phyloP scores from a whole-genome alignment of 2,329 filamentous ascomycete species.

The Graphilbum fragrans region DNA sequence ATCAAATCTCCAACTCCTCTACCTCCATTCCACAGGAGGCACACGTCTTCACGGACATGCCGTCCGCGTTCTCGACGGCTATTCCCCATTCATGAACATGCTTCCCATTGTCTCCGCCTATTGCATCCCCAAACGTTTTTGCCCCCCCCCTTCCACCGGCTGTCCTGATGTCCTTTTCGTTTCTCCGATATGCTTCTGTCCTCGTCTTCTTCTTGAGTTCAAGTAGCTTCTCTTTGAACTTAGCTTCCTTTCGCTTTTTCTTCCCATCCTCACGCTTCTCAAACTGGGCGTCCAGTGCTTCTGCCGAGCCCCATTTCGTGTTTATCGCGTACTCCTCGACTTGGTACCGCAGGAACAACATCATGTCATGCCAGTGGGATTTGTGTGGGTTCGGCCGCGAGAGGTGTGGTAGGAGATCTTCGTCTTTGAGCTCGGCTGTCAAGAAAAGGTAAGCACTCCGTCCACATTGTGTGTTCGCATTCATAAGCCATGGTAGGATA shows the following conservation, averaged over 20 bases:
- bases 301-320: conserved; percentile 81
- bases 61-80: conserved; percentile 55
- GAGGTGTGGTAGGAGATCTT: conserved; percentile 74
- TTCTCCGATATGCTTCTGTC: conserved; percentile 76
- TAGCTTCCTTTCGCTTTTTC: conserved; percentile 77
- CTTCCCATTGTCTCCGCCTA: conserved; percentile 52
- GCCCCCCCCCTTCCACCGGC: conserved; percentile 25
- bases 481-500: conserved; percentile 11
- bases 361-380: conserved; percentile 96
- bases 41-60: conserved; percentile 72
- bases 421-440: conserved; percentile 77
- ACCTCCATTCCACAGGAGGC: conserved; percentile 67
- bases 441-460: background rate
- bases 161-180: conserved; percentile 36
- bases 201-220: conserved; percentile 89
- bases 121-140: conserved; percentile 62
- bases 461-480: background rate
- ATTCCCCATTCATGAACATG: conserved; percentile 86
- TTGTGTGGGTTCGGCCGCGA: conserved; percentile 91
- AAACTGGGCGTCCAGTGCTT: conserved; percentile 81
- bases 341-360: conserved; percentile 86
- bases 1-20: conserved; percentile 56
- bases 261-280: conserved; percentile 66
- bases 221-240: conserved; percentile 79
- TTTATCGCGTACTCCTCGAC: conserved; percentile 88